Conservation (phyloP, 2,329 filamentous ascomycete genomes). For the Cladosporium sphaerospermum region DNA sequence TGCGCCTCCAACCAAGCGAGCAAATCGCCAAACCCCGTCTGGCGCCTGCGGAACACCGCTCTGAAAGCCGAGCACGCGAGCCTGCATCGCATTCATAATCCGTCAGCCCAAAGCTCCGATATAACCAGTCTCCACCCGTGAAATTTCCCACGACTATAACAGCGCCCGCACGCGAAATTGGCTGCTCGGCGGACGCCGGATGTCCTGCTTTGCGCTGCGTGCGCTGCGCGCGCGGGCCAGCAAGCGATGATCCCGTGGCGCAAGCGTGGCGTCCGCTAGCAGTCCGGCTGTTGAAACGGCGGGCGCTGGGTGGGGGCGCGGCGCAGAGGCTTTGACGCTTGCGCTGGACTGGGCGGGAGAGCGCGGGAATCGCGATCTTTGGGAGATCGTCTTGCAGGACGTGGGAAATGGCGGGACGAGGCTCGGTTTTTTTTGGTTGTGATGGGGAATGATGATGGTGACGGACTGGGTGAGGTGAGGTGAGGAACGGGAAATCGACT, state of each 20-base stretch:
- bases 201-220: too few species aligned
- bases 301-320: not conserved
- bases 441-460: not conserved
- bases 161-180: too few species aligned
- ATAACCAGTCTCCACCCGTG: too few species aligned
- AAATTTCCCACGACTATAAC: too few species aligned
- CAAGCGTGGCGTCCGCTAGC: constrained; percentile 5
- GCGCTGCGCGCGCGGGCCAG: too few species aligned
- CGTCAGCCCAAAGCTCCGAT: too few species aligned
- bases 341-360: not conserved
- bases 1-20: constrained; percentile 58
- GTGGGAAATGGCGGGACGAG: not conserved
- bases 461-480: not conserved
- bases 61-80: constrained; percentile 65
- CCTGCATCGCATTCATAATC: constrained; percentile 34
- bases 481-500: constrained; percentile 27
- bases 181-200: too few species aligned
- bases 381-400: not conserved
- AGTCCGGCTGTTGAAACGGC: not conserved
- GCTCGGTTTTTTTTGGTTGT: not conserved
- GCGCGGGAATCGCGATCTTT: constrained; percentile 3
- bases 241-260: constrained; percentile 4
- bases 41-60: constrained; percentile 61
- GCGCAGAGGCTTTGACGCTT: not conserved
- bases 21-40: constrained; percentile 60